Evolutionary conservation across 2,329 filamentous ascomycete species (phyloP), one percentile per base, ranked within the genome.

Genomic region (Paecilomyces fulvus): DNA sequence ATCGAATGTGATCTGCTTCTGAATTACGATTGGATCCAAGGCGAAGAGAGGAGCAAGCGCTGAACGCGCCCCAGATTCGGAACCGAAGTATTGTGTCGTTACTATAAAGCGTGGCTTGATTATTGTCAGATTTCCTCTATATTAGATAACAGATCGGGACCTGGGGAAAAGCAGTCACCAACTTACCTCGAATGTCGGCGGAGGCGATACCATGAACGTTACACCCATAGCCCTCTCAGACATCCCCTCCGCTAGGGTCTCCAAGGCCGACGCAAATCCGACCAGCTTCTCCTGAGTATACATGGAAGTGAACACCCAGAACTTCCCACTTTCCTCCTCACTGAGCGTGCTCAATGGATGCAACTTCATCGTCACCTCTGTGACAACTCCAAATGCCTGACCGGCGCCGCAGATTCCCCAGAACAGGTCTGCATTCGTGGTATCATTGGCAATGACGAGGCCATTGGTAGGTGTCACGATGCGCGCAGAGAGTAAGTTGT

Each of bases 381-480:
- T 49, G 7, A 67, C 61, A 33, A 67, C 59, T n/a, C 64, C 63
- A 55, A 66, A 66, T 21, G 51, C 57, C 30, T 62, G 61, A 30
- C 59, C 64, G 17, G 60, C 63, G 10, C 64, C 64, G 51, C 64
- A 62, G 10, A 66, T 49, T 14, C 63, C 63, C 62, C 62, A 64
- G 55, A 63, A 64, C 3, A 66, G 56, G 54, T 66, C 64, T 0
- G 57, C 31, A 50, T 65, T 56, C 30, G 50, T 12, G 14, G 58
- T 20, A 4, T 21, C 20, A 17, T 17, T 49, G 4, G 46, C 46
- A 14, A 49, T 25, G 8, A 49, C 46, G 4, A 49, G 46, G 46
- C 46, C 46, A 11, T 21, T 2, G 11, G 46, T 23, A 21, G 46
- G 20, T 11, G 46, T 49, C 9, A 49, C 46, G n/a, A 49, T 25